Evolutionary conservation across 805 yeast species (phyloP), one percentile per base, ranked within the genome.

Genomic region (Yarrowia sp.): DNA sequence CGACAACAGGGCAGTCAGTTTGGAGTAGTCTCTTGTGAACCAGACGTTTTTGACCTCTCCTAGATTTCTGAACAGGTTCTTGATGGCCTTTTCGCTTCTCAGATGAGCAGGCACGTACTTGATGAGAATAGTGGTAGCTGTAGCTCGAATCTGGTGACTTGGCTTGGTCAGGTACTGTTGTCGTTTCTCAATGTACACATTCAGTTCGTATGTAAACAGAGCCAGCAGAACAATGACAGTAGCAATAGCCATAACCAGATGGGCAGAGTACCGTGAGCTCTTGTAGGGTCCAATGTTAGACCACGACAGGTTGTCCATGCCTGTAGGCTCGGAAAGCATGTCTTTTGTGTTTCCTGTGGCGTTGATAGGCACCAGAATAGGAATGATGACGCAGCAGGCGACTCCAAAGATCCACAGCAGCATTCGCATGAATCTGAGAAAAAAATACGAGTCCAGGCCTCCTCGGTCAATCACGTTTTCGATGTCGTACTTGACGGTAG

Each of bases 361-460:
- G 72, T 90, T 90, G 0, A 90, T 76, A 0, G 95, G 92, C 2
- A 89, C 69, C 33, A 91, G 75, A 0, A 88, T 75, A 0, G 90
- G 82, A 28, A 88, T 74, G 64, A 85, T 83, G 11, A 87, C 66
- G 0, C 82, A 61, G 0, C 90, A 86, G 22, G 87, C 72, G 0
- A 81, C 79, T 1, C 77, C 69, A 70, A 87, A 87, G 51, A 87
- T 78, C 1, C 81, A 67, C 33, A 84, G 70, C 11, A 88, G 70
- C 4, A 86, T 75, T 56, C 77, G 73, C 51, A 90, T 70, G 69
- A 82, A 90, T 58, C 96, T 74, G 2, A 90, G 70, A 68, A 89
- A 87, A 70, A 87, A 86, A 72, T 87, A 90, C 0, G 92, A 85
- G 73, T 91, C 97, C 8, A 89, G 72, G 0, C 96, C 96, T 67